Evolutionary conservation across 106 monocot genomes (phyloP).

Genomic region (Alisma plantagoaquatica): DNA sequence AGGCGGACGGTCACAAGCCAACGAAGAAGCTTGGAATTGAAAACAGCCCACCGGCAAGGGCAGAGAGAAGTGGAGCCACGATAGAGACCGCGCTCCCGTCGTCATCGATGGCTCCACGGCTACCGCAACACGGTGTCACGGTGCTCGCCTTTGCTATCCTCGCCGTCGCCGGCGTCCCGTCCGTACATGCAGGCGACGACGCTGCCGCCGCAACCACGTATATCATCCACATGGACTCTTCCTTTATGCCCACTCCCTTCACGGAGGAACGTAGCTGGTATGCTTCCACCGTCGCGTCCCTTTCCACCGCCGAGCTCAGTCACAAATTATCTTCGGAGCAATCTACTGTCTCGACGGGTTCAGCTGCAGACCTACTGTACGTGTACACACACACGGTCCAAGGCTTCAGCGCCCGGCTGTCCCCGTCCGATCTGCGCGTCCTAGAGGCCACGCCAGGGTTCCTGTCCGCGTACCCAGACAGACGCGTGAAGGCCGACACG

Average conservation of each 20-base stretch:
- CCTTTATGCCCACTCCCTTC: constrained; percentile 42
- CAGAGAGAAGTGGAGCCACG: too few relatives aligned
- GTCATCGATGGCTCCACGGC: too few relatives aligned
- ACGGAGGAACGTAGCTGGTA: constrained; percentile 40
- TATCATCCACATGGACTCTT: constrained; percentile 60
- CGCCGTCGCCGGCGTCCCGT: background rate
- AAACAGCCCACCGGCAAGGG: too few relatives aligned
- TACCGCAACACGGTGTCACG: too few relatives aligned
- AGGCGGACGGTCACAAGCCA: too few relatives aligned
- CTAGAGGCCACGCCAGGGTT: constrained; percentile 25
- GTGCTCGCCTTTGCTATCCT: background rate
- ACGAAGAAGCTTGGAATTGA: too few relatives aligned
- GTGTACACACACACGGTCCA: constrained; percentile 31
- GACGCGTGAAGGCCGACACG: constrained; percentile 24
- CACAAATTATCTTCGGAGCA: too few relatives aligned
- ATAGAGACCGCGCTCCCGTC: too few relatives aligned
- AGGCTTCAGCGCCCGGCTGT: constrained; percentile 37
- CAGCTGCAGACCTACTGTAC: constrained; percentile 19
- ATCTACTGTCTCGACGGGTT: background rate
- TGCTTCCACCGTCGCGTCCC: constrained; percentile 14
- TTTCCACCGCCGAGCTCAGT: too few relatives aligned
- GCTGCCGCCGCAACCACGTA: constrained; percentile 18
- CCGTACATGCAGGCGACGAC: too few relatives aligned
- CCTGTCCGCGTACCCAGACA: constrained; percentile 28
- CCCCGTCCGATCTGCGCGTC: constrained; percentile 18